Evolutionary conservation across 257 asterid genomes (phyloP), one percentile per base, ranked within the genome.

Genomic region (Jasminum sambac): DNA sequence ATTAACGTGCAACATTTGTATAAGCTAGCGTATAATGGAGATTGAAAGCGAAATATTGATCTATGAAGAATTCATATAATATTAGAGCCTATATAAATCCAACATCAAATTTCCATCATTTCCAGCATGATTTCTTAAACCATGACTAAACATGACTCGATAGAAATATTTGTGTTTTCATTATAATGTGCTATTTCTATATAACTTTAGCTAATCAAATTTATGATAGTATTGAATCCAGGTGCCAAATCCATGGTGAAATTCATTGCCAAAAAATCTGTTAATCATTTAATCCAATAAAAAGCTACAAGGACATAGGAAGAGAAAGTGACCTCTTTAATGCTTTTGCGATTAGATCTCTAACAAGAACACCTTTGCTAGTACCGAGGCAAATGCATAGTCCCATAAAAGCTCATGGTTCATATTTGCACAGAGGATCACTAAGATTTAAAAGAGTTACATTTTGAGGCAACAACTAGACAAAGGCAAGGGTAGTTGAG

Each of bases 371-470:
- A 79, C 98, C 98, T 82, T 90, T 80, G 70, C 96, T 89, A 38
- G 98, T 94, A 84, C 91, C 97, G 77, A 96, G 97, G 67, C 99
- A 93, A 97, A 90, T 66, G 96, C 92, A 75, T 90, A 83, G 82
- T 93, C 98, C 98, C 98, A 93, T 66, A 86, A 76, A 74, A 89
- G 97, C 75, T 91, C 97, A 77, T 94, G 92, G 79, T 77, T 89
- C 68, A 82, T 82, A 71, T 89, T 91, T 11, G 97, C n/a, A n/a
- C n/a, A n/a, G n/a, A n/a, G n/a, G n/a, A n/a, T n/a, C n/a, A n/a
- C n/a, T n/a, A n/a, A n/a, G n/a, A n/a, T n/a, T n/a, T n/a, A n/a
- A n/a, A n/a, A n/a, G n/a, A n/a, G n/a, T n/a, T n/a, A n/a, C n/a
- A n/a, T n/a, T n/a, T n/a, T n/a, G n/a, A n/a, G n/a, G n/a, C n/a